Evolutionary conservation across 108 stramenopile species (phyloP), one percentile per base, ranked within the genome.

Genomic region (Skeletonema marinoi): DNA sequence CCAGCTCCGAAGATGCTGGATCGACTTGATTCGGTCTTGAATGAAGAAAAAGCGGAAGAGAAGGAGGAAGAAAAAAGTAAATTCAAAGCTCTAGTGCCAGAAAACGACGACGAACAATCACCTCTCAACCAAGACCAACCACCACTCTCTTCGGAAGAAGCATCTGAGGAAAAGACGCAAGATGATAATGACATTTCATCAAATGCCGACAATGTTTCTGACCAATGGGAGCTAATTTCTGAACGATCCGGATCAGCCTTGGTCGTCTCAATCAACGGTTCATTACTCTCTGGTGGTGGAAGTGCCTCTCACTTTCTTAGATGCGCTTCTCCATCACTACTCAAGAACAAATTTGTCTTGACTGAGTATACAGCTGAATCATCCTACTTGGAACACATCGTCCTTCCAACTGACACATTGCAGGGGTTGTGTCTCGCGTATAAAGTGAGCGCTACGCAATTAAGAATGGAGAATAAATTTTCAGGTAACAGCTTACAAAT

Each of bases 391-490:
- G 93, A 92, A 60, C 91, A 92, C 63, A 69, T 91, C 4, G 87
- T 93, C 50, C 75, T 96, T 19, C 92, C 94, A 0, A 96, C 94
- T n/a, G 94, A 96, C 65, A 96, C 94, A 1, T 39, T 96, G 9
- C 91, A 93, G 70, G 94, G 94, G 30, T 80, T 96, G 61, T 96
- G 94, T 61, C 61, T 96, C 38, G 87, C 91, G 25, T 96, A 96
- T 83, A 93, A 93, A 69, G 81, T 91, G 21, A 86, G 81, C 25
- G 89, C 87, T 0, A 84, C 88, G 29, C 65, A 77, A 14, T 65
- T 94, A 60, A 75, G 91, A 66, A 89, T 89, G 66, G 87, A 80
- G 12, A 94, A 94, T 70, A 79, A 87, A 44, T 94, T 94, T 77
- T 89, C 90, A n/a, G 94, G 92, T 10, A 84, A 88, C 61, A 85